Conservation (phyloP, 1,284 basidiomycete species). For the Boletus chippewaensis region DNA sequence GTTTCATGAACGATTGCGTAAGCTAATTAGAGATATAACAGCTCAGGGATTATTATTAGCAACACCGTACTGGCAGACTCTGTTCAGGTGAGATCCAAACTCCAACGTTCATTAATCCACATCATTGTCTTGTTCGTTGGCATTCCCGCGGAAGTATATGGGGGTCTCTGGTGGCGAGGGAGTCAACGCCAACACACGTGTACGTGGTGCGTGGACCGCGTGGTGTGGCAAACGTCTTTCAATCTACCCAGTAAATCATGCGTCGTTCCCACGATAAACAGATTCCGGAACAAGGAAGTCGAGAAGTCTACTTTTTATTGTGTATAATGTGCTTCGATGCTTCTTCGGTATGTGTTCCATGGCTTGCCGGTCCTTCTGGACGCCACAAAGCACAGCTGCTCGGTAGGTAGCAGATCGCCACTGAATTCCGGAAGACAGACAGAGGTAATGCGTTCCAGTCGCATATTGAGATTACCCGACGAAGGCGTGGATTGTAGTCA, state of each 20-base stretch:
- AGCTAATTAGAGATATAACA: background rate
- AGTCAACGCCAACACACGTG: conserved; percentile 9
- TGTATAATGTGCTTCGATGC: conserved; percentile 13
- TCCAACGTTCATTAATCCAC: background rate
- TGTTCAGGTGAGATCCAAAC: too few relatives aligned
- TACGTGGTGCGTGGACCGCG: conserved; percentile 9
- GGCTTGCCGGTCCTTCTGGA: conserved; percentile 6
- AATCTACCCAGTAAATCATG: conserved; percentile 13
- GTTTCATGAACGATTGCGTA: conserved; percentile 6
- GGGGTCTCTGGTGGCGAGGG: background rate
- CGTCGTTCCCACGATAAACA: conserved; percentile 15
- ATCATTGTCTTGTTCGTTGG: background rate
- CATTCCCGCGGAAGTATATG: background rate
- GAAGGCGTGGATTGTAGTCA: background rate
- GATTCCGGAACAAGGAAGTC: conserved; percentile 19
- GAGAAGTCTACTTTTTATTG: conserved; percentile 21
- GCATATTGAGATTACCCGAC: background rate
- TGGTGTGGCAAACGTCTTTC: conserved; percentile 13
- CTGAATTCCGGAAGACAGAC: background rate
- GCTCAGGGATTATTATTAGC: background rate
- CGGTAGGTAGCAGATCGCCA: background rate
- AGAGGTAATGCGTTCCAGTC: background rate
- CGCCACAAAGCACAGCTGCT: conserved; percentile 27
- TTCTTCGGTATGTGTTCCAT: conserved; percentile 2
- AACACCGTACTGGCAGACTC: too few relatives aligned